A percentile compares a stretch with the other conserved stretches of the same genome.
phyloP scores from a whole-genome alignment of 2,329 filamentous ascomycete genomes.

The Pseudocercospora ulei region DNA sequence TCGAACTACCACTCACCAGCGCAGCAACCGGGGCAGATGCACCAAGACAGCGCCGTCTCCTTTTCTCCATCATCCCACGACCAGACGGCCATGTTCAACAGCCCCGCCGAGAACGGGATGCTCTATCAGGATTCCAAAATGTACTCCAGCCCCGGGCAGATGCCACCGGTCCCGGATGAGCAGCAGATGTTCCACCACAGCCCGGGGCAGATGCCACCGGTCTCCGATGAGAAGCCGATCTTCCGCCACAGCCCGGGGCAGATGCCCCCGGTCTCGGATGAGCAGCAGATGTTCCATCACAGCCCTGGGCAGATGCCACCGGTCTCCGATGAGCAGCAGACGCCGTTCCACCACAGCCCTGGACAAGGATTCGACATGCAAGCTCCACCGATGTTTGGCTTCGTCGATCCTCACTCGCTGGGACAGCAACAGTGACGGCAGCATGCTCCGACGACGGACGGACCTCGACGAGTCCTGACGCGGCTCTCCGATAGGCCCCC shows the following conservation, averaged over 20 bases:
- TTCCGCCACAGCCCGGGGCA: constrained; percentile 33
- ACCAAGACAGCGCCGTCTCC: constrained; percentile 35
- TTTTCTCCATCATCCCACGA: constrained; percentile 34
- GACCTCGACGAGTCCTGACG: constrained; percentile 21
- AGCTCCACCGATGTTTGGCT: constrained; percentile 41
- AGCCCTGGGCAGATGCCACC: constrained; percentile 34
- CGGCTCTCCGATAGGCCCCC: constrained; percentile 16
- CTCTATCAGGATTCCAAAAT: constrained; percentile 39
- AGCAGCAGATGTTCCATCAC: constrained; percentile 30
- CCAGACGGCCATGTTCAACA: constrained; percentile 29
- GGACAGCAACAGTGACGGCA: constrained; percentile 26
- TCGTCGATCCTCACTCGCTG: constrained; percentile 39
- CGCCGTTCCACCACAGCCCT: constrained; percentile 31
- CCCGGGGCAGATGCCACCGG: constrained; percentile 33
- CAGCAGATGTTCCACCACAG: constrained; percentile 31
- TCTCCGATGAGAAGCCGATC: constrained; percentile 29
- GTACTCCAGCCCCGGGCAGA: constrained; percentile 32
- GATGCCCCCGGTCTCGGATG: constrained; percentile 30
- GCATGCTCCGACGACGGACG: constrained; percentile 15
- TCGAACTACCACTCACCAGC: constrained; percentile 32
- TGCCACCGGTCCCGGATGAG: constrained; percentile 28
- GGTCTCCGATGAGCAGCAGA: constrained; percentile 29
- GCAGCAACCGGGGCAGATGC: constrained; percentile 24
- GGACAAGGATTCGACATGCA: constrained; percentile 39
- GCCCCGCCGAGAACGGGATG: constrained; percentile 33